phyloP scores from a whole-genome alignment of 2,329 filamentous ascomycete species.

The Penicillium sp. region DNA sequence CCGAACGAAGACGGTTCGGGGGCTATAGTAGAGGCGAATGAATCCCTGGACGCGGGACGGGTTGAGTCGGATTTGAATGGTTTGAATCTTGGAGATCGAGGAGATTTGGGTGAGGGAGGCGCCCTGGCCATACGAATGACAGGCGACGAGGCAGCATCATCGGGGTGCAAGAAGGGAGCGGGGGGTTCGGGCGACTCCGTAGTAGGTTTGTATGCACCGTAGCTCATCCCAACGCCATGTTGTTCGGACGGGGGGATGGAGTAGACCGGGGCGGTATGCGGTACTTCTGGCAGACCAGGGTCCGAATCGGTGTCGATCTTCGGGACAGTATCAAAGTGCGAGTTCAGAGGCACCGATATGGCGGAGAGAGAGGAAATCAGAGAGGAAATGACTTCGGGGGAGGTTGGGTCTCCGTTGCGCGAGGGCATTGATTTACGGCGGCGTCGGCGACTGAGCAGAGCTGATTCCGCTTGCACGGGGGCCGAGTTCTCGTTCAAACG shows the following conservation, averaged over 20 bases:
- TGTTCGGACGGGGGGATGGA: constrained; percentile 31
- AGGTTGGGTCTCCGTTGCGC: constrained; percentile 42
- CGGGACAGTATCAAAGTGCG: constrained; percentile 66
- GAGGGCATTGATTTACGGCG: constrained; percentile 49
- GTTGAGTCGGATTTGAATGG: constrained; percentile 49
- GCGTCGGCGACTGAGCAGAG: constrained; percentile 35
- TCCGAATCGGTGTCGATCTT: constrained; percentile 41
- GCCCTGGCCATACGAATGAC: constrained; percentile 80
- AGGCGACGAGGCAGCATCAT: constrained; percentile 65
- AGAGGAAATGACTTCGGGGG: constrained; percentile 56
- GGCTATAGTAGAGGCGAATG: constrained; percentile 36
- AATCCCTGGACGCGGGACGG: constrained; percentile 40
- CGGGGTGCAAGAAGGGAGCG: constrained; percentile 52
- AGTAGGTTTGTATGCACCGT: constrained; percentile 61
- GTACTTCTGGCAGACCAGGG: constrained; percentile 24
- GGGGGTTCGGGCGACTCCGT: constrained; percentile 48
- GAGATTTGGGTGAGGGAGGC: constrained; percentile 72
- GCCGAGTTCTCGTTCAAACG: constrained; percentile 28
- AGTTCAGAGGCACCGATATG: constrained; percentile 64
- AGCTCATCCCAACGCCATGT: constrained; percentile 68
- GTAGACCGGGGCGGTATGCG: constrained; percentile 27
- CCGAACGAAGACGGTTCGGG: constrained; percentile 41
- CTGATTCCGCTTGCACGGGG: constrained; percentile 26
- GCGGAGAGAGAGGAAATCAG: constrained; percentile 63
- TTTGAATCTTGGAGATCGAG: constrained; percentile 38